Conservation (phyloP, 371 early-diverging fungal genomes). For the Nosema muscidifuracis region DNA sequence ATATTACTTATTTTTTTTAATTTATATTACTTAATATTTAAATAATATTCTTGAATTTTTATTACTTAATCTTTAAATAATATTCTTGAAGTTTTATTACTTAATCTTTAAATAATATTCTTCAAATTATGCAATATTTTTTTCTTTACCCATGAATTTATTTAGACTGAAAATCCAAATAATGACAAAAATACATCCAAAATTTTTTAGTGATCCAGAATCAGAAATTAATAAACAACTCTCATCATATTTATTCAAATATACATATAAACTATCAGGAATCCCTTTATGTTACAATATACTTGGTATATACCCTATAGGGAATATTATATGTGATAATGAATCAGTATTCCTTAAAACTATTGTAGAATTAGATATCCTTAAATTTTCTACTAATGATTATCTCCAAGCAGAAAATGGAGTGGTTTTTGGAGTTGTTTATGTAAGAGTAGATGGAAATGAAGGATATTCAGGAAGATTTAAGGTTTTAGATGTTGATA, state of each 20-base stretch:
- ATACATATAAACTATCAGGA: constrained; percentile 3
- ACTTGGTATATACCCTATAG: not conserved
- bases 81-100: too few species aligned
- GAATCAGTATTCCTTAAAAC: not conserved
- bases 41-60: too few species aligned
- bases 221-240: not conserved
- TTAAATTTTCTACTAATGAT: not conserved
- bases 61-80: too few species aligned
- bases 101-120: too few species aligned
- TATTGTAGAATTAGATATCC: not conserved
- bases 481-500: constrained; percentile 4
- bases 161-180: not conserved
- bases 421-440: not conserved
- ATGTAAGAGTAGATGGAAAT: not conserved
- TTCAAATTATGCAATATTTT: too few species aligned
- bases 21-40: too few species aligned
- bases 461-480: constrained; percentile 5
- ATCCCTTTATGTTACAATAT: constrained; percentile 2
- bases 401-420: not conserved
- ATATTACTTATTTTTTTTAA: too few species aligned
- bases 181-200: not conserved
- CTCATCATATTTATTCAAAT: constrained; percentile 11
- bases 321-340: constrained; percentile 18
- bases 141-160: constrained; percentile 7
- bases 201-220: constrained; percentile 13